Percentiles rank a stretch among this genome's conserved stretches.
Conservation (phyloP, 768 basidiomycete species). For the Asterophora parasitica region DNA sequence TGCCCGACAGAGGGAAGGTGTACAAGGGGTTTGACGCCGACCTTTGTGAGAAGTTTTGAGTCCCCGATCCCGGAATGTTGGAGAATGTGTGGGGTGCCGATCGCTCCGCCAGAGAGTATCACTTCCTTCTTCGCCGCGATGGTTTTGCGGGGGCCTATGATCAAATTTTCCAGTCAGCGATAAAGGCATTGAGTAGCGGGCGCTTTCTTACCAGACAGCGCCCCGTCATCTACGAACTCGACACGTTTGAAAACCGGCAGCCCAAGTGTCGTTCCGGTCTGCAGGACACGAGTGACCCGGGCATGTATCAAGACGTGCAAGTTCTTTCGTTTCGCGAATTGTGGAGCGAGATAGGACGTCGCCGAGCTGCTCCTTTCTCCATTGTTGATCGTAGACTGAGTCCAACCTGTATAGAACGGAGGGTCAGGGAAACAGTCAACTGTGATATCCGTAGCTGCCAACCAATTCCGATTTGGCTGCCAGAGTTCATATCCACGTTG, state of each 20-base stretch:
- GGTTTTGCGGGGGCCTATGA: constrained; percentile 6
- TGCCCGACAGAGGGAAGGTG: constrained; percentile 27
- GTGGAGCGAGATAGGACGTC: constrained; percentile 23
- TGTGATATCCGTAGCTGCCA: not conserved
- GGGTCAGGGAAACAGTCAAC: not conserved
- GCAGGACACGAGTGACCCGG: constrained; percentile 23
- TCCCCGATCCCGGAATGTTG: constrained; percentile 28
- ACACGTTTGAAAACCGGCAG: constrained; percentile 21
- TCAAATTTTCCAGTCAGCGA: no score
- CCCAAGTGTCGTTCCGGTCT: constrained; percentile 8
- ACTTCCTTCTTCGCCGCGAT: constrained; percentile 27
- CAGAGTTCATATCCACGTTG: constrained; percentile 23
- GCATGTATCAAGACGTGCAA: constrained; percentile 28
- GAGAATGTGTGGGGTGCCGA: constrained; percentile 26
- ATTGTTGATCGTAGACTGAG: constrained; percentile 20
- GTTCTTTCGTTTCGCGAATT: constrained; percentile 22
- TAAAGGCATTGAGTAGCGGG: not conserved
- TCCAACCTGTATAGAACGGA: constrained; percentile 18
- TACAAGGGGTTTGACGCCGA: constrained; percentile 21
- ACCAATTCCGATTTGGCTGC: constrained; percentile 22
- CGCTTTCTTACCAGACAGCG: not conserved
- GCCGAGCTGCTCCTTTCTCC: constrained; percentile 28
- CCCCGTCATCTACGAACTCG: constrained; percentile 15
- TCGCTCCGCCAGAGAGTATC: constrained; percentile 27
- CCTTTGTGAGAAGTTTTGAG: constrained; percentile 7